Base-by-base conservation (phyloP, 148 eudicot genomes). In the Suaeda aralocaspica region DNA sequence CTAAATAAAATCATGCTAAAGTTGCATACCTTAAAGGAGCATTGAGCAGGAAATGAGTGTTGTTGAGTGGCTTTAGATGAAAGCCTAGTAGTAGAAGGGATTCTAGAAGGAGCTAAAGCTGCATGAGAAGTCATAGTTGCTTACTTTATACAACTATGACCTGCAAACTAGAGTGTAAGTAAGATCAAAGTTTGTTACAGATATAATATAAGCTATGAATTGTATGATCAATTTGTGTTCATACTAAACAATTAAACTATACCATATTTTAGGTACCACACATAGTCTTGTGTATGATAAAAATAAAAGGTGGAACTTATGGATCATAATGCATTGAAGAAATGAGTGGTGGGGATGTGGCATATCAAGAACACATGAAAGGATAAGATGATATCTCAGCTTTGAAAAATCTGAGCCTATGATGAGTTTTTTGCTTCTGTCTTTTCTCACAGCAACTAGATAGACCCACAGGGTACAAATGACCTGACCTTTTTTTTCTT, bases 41-140 rank as follows among this genome's bases (percentile, higher is more conserved):
- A 87, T 79, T 91, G 98, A 68, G 89, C 48, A 56, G 91, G 89
- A 69, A 81, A 88, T 64, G 88, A 80, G 79, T 85, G 85, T n/a
- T 85, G 88, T 6, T 63, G 81, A 60, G 87, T 53, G 58, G 64
- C 70, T 81, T 89, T 91, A 58, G 91, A 76, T 16, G 87, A 69
- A 74, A 87, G 85, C 74, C 85, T 83, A 5, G 92, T 75, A 78
- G 60, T 84, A 15, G 88, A 71, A 21, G 95, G 90, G 75, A 88
- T 78, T 79, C 89, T 87, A 64, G 98, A 81, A 67, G 95, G 82
- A 70, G 98, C 96, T 64, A 93, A 69, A 79, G 98, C 96, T 81
- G 98, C 96, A 76, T 90, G 85, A 70, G 96, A 77, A 39, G 89
- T 92, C 97, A 92, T 80, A 53, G 41, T 67, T 52, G 57, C 39